Evolutionary conservation across 2,329 filamentous ascomycete genomes (phyloP), one percentile per base, ranked within the genome.

Genomic region (Exophiala dermatitidis): DNA sequence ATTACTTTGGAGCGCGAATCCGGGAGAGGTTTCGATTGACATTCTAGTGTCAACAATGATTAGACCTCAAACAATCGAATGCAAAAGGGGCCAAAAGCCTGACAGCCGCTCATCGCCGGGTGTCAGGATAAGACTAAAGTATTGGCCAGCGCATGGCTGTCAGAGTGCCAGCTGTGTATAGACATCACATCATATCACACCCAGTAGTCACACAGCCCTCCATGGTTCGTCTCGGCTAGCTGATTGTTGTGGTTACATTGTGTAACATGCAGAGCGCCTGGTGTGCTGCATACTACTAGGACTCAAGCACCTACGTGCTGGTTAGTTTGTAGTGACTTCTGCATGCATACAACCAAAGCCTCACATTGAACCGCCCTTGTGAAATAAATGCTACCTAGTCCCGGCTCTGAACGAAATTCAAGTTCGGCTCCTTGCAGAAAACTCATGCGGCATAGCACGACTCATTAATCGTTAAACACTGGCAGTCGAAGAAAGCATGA

Each of bases 1-100:
- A 41, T 41, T 41, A 41, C 3, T 77, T 71, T 60, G 77, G 77
- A 1, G 69, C 68, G 46, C 63, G 56, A 52, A 66, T 79, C 26
- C 66, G 77, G 48, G 70, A 76, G 57, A 69, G 66, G 45, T 79
- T 73, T 52, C 54, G 53, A 32, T 28, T 61, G 12, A 57, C 37
- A 6, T 52, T 59, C 37, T 57, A 44, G 48, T 12, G 8, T 26
- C 30, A 9, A n/a, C 26, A 19, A 19, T 46, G 32, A 31, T 3
- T 38, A 34, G 36, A 38, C 6, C 12, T 28, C 36, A 32, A 26
- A 26, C 8, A 43, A 43, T 43, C 5, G 38, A 41, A 12, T 41
- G 38, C 38, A 28, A 6, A 9, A 41, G 26, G 12, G 12, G 4
- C 7, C 34, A 37, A n/a, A 37, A 7, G n/a, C 34, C 7, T 41